Base-by-base conservation (phyloP, 2,329 filamentous ascomycete genomes). In the Pseudocercospora musae region DNA sequence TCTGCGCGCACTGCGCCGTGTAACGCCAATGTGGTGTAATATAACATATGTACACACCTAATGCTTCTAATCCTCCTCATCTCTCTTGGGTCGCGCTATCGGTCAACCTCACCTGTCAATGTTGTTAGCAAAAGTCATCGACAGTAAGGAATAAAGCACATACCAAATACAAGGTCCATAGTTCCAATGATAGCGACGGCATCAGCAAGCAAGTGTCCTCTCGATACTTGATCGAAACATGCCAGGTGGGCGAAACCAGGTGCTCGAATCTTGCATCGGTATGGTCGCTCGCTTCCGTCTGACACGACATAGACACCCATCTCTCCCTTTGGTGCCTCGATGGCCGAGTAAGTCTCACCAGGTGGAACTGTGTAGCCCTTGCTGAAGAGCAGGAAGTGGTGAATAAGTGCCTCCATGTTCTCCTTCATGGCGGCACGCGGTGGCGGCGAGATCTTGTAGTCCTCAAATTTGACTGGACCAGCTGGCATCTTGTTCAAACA, bases 371-470 rank as follows among this genome's bases (percentile, higher is more conserved):
- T 86, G 80, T 99, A 99, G 63, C 95, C 95, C 86, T 99, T 99
- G 78, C 93, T 98, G 84, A 94, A 99, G 58, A 99, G 88, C 69
- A 99, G 82, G 85, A 99, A 99, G 84, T 99, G 95, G 82, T 99
- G 95, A 76, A 99, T 99, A 48, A 99, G 86, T 42, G 95, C 93
- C 82, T 99, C 95, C 96, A 99, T 99, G 84, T 99, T 99, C 87
- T 99, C 95, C 86, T 99, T 99, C 95, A 99, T 99, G 74, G 95
- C 95, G 49, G 91, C 85, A 74, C 95, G 89, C n/a, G 95, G 96
- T 66, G 95, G 95, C 21, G 95, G 95, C 2, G 91, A 90, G 74
- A 99, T 87, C 87, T 99, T 99, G 87, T 98, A 99, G 80, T 99
- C 95, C 80, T 99, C 95, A 46, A 97, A 92, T 70, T 94, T 90